Conservation (phyloP, 371 early-diverging fungal species). For the Mucor mucedo region DNA sequence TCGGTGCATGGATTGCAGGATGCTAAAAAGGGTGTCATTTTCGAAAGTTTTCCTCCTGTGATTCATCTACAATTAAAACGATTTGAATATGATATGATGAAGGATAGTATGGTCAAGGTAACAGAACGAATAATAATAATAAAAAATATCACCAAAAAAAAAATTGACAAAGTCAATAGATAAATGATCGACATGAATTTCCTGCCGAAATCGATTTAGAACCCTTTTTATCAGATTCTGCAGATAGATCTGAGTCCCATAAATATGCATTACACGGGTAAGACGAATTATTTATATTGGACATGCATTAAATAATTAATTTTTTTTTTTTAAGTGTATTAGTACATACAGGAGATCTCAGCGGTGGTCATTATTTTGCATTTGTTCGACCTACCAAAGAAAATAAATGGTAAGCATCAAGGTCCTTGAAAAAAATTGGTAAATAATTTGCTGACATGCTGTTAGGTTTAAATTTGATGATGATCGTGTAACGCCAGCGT, state of each 20-base stretch:
- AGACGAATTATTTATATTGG: neutral
- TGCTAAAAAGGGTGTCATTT: conserved; percentile 96
- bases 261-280: conserved; percentile 83
- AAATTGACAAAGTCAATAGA: conserved; percentile 40
- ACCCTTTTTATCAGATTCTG: conserved; percentile 72
- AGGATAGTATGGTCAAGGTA: conserved; percentile 86
- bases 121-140: neutral
- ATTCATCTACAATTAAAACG: conserved; percentile 96
- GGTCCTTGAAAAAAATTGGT: neutral
- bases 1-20: conserved; percentile 95
- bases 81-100: conserved; percentile 93
- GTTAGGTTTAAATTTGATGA: conserved; percentile 93
- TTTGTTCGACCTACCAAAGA: conserved; percentile 79
- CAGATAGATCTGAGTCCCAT: conserved; percentile 62
- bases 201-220: conserved; percentile 84
- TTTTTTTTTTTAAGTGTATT: conserved; percentile 67
- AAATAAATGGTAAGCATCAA: conserved; percentile 67
- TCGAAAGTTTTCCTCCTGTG: conserved; percentile 92
- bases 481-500: conserved; percentile 89
- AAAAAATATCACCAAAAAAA: neutral
- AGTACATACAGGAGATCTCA: conserved; percentile 94
- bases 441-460: neutral
- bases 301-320: neutral
- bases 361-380: conserved; percentile 97
- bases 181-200: conserved; percentile 96